A percentile compares a stretch with the other conserved stretches of the same genome.
Conservation (phyloP, 2,329 filamentous ascomycete species). For the Fusarium sp. region DNA sequence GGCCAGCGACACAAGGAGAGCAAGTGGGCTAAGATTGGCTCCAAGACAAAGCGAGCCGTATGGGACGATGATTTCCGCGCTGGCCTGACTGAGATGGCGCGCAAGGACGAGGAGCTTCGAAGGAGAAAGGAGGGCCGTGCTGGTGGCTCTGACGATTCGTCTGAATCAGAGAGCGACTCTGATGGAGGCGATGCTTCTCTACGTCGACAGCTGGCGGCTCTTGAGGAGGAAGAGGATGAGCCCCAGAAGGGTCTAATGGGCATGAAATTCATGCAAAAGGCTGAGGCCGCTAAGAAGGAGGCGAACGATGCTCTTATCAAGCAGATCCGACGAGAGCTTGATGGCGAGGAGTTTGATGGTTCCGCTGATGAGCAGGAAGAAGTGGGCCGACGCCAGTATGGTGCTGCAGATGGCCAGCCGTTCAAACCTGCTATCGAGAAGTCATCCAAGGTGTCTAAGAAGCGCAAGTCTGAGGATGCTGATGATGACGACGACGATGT, state of each 20-base stretch:
- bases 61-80: slow-evolving; percentile 90
- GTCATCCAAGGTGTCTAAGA: slow-evolving; percentile 44
- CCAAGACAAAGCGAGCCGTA: slow-evolving; percentile 79
- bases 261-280: slow-evolving; percentile 95
- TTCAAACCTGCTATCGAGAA: slow-evolving; percentile 47
- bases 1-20: slow-evolving; percentile 86
- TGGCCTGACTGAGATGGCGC: slow-evolving; percentile 82
- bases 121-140: slow-evolving; percentile 79
- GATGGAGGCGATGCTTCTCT: slow-evolving; percentile 67
- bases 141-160: slow-evolving; percentile 61
- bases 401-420: slow-evolving; percentile 55
- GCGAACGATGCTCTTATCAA: slow-evolving; percentile 82
- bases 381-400: slow-evolving; percentile 77
- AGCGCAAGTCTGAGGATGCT: slow-evolving; percentile 39
- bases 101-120: slow-evolving; percentile 83
- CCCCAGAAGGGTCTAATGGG: slow-evolving; percentile 76
- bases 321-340: slow-evolving; percentile 77
- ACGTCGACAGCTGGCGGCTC: slow-evolving; percentile 57
- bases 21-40: slow-evolving; percentile 90
- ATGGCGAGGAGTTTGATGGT: slow-evolving; percentile 65
- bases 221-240: slow-evolving; percentile 59
- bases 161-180: slow-evolving; percentile 64
- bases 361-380: slow-evolving; percentile 64
- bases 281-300: slow-evolving; percentile 80
- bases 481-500: slow-evolving; percentile 44